Base-by-base conservation (phyloP, 75 land plant species). In the Ceratopteris richardii region DNA sequence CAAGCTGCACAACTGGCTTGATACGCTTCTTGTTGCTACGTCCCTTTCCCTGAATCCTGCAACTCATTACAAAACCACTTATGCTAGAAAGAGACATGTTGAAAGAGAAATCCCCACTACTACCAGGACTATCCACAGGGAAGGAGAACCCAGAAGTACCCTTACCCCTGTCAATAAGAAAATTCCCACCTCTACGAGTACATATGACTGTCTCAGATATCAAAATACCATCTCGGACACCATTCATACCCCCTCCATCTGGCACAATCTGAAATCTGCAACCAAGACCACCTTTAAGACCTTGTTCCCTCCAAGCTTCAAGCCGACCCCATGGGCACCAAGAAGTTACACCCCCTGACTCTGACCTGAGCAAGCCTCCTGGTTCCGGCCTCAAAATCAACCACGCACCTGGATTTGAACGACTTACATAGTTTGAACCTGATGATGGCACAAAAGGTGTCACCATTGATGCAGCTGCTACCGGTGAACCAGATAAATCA, bases 311-410 rank as follows among this genome's bases (percentile, higher is more conserved):
- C 97, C 97, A 91, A 25, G 90, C 90, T 74, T 93, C 90, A 22
- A 88, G 76, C 3, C 98, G 82, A 0, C 86, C 95, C 98, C 94
- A 85, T 3, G 98, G 94, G 56, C 72, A 80, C 90, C 95, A 88
- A 31, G 80, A 84, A 41, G 71, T 83, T 16, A 74, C 74, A 5
- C 30, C 61, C n/a, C 60, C 43, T 10, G 60, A 28, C 25, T 70
- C 73, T 0, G 73, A 56, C 37, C 37, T 33, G 3, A 33, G 9
- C 9, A 33, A 33, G 37, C 30, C 61, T 17, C 60, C 43, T 10
- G 60, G 40, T 29, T 70, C 73, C 0, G 73, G 68, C 2, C 95
- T 82, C 29, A 93, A 86, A 48, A 93, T 86, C 36, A 93, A 80
- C 95, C 98, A 93, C 0, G 90, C 81, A 0, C 98, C 95, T 0